Evolutionary conservation across 805 yeast genomes (phyloP).

Genomic region (Candida khao-thaluensis): DNA sequence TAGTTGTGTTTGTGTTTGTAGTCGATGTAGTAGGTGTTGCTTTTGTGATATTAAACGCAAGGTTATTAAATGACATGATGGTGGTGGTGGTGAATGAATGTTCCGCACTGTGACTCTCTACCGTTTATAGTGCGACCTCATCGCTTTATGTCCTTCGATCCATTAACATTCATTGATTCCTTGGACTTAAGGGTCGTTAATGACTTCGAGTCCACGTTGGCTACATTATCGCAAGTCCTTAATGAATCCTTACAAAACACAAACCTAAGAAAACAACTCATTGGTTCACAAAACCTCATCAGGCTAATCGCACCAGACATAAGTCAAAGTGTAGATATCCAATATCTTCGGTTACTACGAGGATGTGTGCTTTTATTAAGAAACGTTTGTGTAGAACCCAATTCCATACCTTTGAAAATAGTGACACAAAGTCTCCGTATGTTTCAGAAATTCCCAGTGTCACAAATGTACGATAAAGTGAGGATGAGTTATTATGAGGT

Average conservation of each 20-base stretch:
- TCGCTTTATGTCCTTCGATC: no score
- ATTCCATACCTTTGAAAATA: slow-evolving; percentile 10
- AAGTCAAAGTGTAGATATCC: slow-evolving; percentile 6
- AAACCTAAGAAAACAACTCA: background rate
- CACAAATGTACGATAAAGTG: slow-evolving; percentile 17
- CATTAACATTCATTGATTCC: background rate
- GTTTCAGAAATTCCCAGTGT: background rate
- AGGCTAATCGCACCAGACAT: slow-evolving; percentile 3
- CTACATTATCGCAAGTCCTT: no score
- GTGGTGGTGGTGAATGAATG: background rate
- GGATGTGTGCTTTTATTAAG: slow-evolving; percentile 51
- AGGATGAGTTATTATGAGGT: slow-evolving; percentile 21
- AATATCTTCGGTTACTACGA: slow-evolving; percentile 36
- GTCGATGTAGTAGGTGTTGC: slow-evolving; percentile 44
- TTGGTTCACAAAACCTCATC: background rate
- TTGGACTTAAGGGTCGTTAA: background rate
- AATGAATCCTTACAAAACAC: no score
- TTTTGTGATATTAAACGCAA: slow-evolving; percentile 36
- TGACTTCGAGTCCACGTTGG: slow-evolving; percentile 9
- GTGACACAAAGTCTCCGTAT: slow-evolving; percentile 6
- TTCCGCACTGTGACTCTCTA: no score
- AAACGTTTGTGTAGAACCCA: slow-evolving; percentile 37
- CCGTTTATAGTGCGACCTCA: no score
- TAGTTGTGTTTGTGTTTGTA: slow-evolving; percentile 25
- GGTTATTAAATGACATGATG: slow-evolving; percentile 29